Base-by-base conservation (phyloP, 768 basidiomycete species). In the Ramaria sp. region DNA sequence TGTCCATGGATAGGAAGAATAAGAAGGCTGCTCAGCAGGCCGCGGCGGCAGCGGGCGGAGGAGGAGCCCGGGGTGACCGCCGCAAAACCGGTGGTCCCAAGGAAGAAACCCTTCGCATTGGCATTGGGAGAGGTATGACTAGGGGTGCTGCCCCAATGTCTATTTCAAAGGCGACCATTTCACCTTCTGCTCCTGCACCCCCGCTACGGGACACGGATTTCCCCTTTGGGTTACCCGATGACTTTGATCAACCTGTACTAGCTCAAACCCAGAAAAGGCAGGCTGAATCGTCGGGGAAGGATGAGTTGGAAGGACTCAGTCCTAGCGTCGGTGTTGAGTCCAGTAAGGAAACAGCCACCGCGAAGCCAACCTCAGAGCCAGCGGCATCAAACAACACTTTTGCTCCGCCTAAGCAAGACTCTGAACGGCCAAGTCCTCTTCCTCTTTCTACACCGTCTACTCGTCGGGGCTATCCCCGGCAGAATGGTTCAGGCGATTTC, bases 1-100 rank as follows among this genome's bases (percentile, higher is more conserved):
- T 94, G 82, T 78, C 85, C 6, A 94, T 95, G 89, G 95, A 98
- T 64, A 73, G 93, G 61, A 95, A 96, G 78, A 97, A 98, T 73
- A 97, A 97, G 73, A 90, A 90, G 65, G 83, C 87, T 13, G 89
- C 89, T 0, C 88, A 90, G 62, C 65, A 77, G 28, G 81, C 83
- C 3, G 78, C 78, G 0, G 71, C 73, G 5, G 71, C 65, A 13
- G 66, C 71, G 18, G 65, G 58, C 12, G 43, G 32, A 10, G 45
- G 50, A 12, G 62, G 66, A 16, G 59, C 70, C 43, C 63, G 71
- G 47, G 58, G 68, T 51, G 62, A 70, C 55, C 63, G 65, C 37
- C 57, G 64, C 2, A 72, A 69, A 41, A 20, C 34, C 30, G 69
- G 70, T 48, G 70, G 73, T 13, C 62, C 62, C 5, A 66, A 70